A percentile compares a stretch with the other conserved stretches of the same genome.
Conservation (phyloP, 179 eudicot genomes). For the Kewa caespitosa region DNA sequence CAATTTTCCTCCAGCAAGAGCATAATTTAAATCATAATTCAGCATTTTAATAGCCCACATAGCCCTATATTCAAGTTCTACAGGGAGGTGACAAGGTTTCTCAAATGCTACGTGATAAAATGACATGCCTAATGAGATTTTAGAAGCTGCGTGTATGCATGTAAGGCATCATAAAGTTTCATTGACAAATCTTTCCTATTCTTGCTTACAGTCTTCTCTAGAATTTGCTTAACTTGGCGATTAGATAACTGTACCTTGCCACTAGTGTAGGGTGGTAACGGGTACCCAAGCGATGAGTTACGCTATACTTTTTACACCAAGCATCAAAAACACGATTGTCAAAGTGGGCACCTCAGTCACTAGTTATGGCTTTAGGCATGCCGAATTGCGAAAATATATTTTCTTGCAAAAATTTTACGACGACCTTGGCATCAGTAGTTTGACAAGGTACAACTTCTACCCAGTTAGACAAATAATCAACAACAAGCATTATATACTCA, state of each 20-base stretch:
- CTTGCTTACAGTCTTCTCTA: too few relatives aligned
- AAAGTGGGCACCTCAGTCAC: background rate
- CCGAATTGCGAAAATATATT: background rate
- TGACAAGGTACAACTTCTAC: background rate
- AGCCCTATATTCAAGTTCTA: too few relatives aligned
- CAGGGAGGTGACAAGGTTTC: too few relatives aligned
- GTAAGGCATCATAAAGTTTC: too few relatives aligned
- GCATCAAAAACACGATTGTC: background rate
- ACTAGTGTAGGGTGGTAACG: background rate
- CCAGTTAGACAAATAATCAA: background rate
- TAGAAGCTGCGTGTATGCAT: too few relatives aligned
- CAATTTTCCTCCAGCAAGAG: too few relatives aligned
- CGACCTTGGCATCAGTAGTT: background rate
- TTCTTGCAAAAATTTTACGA: background rate
- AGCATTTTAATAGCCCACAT: too few relatives aligned
- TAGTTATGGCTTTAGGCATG: background rate
- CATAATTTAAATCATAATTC: too few relatives aligned
- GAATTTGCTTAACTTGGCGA: too few relatives aligned
- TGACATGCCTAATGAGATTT: too few relatives aligned
- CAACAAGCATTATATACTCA: background rate
- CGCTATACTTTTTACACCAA: background rate
- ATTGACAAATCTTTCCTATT: background rate
- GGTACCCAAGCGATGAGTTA: background rate
- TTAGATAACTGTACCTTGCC: too few relatives aligned
- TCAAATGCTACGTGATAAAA: too few relatives aligned